These are phyloP conservation scores for Jaapia argillacea DNA, from an alignment of 768 basidiomycete species.

Conservation along the genomic window DNA sequence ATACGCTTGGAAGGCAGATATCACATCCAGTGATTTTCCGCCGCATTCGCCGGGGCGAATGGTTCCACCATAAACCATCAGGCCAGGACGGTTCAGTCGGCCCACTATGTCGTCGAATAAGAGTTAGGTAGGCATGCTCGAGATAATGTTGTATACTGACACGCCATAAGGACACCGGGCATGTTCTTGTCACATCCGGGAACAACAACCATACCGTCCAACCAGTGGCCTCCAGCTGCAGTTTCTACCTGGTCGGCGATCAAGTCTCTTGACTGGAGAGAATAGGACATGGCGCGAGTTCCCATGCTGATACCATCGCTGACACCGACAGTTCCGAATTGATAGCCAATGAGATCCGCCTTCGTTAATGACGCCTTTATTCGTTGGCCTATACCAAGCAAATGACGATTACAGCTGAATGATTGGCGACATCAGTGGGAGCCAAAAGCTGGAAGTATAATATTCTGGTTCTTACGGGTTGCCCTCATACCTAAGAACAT, in stretches of 20 bases:
- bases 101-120: conserved; percentile 70
- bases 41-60: conserved; percentile 91
- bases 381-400: conserved; percentile 80
- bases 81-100: conserved; percentile 86
- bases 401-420: conserved; percentile 86
- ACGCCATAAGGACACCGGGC: conserved; percentile 98
- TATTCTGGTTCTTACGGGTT: conserved; percentile 69
- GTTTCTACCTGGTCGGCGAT: conserved; percentile 98
- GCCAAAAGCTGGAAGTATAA: background rate
- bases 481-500: conserved; percentile 94
- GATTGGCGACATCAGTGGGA: no score
- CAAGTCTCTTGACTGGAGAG: conserved; percentile 94
- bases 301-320: conserved; percentile 99
- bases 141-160: conserved; percentile 31
- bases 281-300: conserved; percentile 86
- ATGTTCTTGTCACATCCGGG: conserved; percentile 99
- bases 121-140: background rate
- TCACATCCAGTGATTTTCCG: conserved; percentile 82
- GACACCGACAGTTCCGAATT: conserved; percentile 95
- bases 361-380: conserved; percentile 72
- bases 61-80: conserved; percentile 97
- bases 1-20: conserved; percentile 96
- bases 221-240: conserved; percentile 93
- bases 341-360: conserved; percentile 81
- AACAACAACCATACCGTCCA: conserved; percentile 95